A percentile compares a stretch with the other conserved stretches of the same genome.
Conservation (phyloP, 495 filamentous ascomycete species). For the Massariosphaeria phaeospora region DNA sequence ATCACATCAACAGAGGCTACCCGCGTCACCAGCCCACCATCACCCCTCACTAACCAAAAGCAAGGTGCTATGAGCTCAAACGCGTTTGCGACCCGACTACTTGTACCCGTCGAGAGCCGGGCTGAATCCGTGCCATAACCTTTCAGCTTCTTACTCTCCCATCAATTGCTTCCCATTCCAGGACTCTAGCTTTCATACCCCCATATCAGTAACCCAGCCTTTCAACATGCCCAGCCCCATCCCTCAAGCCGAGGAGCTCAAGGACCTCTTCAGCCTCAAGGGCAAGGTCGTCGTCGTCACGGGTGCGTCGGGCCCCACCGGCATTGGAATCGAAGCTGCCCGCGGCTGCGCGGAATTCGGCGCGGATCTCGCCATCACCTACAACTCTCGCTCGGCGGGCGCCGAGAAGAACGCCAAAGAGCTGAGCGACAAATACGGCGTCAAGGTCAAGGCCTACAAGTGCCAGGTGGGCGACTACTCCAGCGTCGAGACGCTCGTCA, state of each 20-base stretch:
- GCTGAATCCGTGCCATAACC: no score
- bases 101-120: conserved; percentile 24
- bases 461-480: conserved; percentile 50
- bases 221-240: conserved; percentile 53
- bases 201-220: neutral
- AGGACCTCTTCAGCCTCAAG: conserved; percentile 66
- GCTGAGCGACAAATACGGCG: conserved; percentile 53
- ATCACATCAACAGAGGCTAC: neutral
- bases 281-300: conserved; percentile 70
- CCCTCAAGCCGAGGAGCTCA: conserved; percentile 53
- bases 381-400: conserved; percentile 55
- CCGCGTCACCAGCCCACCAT: conserved; percentile 10
- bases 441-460: conserved; percentile 67
- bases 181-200: neutral
- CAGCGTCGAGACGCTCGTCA: conserved; percentile 48
- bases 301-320: conserved; percentile 61
- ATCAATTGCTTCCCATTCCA: conserved; percentile 2
- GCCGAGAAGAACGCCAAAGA: conserved; percentile 63
- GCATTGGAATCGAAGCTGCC: conserved; percentile 70
- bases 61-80: conserved; percentile 5
- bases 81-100: conserved; percentile 16
- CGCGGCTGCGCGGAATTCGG: conserved; percentile 70
- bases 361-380: conserved; percentile 64
- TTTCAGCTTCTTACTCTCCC: neutral
- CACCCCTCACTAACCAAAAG: conserved; percentile 22